Percentiles rank a stretch among this genome's conserved stretches.
These are phyloP conservation scores for Aspergillus sp. DNA, from an alignment of 2,329 filamentous ascomycete species.

Conservation along the genomic window DNA sequence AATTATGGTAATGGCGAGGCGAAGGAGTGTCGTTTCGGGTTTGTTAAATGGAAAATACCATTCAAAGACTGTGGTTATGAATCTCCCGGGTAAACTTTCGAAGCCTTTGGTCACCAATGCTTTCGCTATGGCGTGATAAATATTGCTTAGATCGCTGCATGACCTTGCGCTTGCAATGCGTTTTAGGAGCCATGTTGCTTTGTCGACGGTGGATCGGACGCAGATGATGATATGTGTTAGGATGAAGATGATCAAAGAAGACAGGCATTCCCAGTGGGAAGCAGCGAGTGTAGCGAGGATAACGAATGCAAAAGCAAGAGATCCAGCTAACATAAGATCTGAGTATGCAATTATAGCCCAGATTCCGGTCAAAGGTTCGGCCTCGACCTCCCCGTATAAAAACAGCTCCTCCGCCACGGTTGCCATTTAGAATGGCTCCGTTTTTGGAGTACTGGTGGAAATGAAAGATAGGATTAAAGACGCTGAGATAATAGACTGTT, in stretches of 20 bases:
- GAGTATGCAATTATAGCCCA: slow-evolving; percentile 5
- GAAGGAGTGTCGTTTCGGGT: slow-evolving; percentile 5
- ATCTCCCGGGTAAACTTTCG: neutral
- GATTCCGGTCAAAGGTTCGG: slow-evolving; percentile 7
- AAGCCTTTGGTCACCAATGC: neutral
- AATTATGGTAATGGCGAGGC: slow-evolving; percentile 8
- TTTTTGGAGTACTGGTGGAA: neutral
- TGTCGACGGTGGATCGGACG: neutral
- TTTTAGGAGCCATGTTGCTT: neutral
- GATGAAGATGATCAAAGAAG: slow-evolving; percentile 6
- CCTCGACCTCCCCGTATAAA: slow-evolving; percentile 20
- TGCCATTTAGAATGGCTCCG: slow-evolving; percentile 19
- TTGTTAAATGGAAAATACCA: slow-evolving; percentile 21
- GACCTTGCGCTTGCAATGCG: neutral
- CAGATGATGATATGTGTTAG: neutral
- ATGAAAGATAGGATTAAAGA: neutral
- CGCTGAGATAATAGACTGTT: neutral
- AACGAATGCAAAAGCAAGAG: slow-evolving; percentile 14
- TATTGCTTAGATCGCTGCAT: neutral
- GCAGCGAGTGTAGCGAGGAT: slow-evolving; percentile 11
- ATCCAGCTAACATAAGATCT: slow-evolving; percentile 19
- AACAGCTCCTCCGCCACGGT: slow-evolving; percentile 21
- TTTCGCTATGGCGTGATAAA: neutral
- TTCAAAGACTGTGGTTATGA: neutral
- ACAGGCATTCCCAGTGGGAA: slow-evolving; percentile 10